phyloP scores from a whole-genome alignment of 2,329 filamentous ascomycete genomes.

The Colletotrichum lupini region DNA sequence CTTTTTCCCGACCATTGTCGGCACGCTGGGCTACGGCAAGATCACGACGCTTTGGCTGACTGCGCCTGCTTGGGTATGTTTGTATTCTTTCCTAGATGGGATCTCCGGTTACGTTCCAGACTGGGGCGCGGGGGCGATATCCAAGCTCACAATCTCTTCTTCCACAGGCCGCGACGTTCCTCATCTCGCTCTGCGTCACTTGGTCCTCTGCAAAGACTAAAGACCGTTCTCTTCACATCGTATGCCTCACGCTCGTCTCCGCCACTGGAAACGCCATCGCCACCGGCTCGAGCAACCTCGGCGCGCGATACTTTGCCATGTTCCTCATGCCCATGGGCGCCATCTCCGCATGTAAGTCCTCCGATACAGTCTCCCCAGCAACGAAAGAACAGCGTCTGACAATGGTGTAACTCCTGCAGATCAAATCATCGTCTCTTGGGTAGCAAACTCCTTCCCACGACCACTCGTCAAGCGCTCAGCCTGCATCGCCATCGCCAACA shows the following conservation, averaged over 20 bases:
- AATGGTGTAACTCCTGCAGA: conserved; percentile 39
- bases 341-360: conserved; percentile 53
- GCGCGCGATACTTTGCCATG: conserved; percentile 70
- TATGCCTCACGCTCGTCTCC: conserved; percentile 62
- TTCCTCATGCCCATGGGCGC: conserved; percentile 70
- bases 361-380: too few species aligned
- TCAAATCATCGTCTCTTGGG: conserved; percentile 72
- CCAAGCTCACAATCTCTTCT: neutral
- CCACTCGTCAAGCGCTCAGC: conserved; percentile 74
- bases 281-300: conserved; percentile 60
- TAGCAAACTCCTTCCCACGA: conserved; percentile 78
- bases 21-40: conserved; percentile 67
- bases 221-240: conserved; percentile 68
- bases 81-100: neutral
- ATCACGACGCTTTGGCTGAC: conserved; percentile 68
- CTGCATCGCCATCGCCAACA: conserved; percentile 73
- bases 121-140: too few species aligned
- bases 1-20: conserved; percentile 73
- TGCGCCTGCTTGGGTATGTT: conserved; percentile 63
- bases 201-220: conserved; percentile 63
- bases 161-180: conserved; percentile 58
- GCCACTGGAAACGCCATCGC: conserved; percentile 66
- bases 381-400: too few species aligned
- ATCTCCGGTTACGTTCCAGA: too few species aligned
- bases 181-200: conserved; percentile 64